phyloP scores from a whole-genome alignment of 208 protist genomes.

The Crithidia sp. region DNA sequence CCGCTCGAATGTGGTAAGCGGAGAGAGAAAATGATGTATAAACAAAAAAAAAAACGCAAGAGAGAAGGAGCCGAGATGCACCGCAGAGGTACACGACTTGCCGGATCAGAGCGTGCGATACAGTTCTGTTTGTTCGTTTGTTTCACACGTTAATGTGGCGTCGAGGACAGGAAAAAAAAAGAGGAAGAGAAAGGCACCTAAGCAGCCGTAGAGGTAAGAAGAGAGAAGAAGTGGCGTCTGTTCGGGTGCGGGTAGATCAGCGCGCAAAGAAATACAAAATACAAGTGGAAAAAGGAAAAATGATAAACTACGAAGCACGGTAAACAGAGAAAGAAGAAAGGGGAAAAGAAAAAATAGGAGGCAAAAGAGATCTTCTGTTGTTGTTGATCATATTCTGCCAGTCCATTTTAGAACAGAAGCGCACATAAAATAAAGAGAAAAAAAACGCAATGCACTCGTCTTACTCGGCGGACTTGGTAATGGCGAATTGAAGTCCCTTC shows the following conservation, averaged over 20 bases:
- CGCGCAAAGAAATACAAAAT: background rate
- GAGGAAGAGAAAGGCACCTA: background rate
- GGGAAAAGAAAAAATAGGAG: background rate
- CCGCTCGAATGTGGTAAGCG: background rate
- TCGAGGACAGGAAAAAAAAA: background rate
- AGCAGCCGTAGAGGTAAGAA: constrained; percentile 1
- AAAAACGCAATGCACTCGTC: background rate
- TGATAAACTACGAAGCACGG: no score
- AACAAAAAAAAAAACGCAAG: background rate
- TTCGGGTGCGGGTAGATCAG: background rate
- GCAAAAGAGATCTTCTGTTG: constrained; percentile 9
- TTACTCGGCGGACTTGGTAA: constrained; percentile 1
- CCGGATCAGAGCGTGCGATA: background rate
- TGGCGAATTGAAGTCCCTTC: constrained; percentile 79
- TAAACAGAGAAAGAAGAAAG: no score
- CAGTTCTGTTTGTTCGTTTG: background rate
- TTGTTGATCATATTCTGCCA: no score
- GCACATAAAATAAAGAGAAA: background rate
- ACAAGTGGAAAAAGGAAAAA: background rate
- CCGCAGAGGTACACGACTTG: no score
- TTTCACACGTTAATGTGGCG: background rate
- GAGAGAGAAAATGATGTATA: background rate
- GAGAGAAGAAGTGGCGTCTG: background rate
- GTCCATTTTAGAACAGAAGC: constrained; percentile 2
- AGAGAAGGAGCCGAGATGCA: background rate